phyloP scores from a whole-genome alignment of 192 early-diverging fungal genomes.

The Entophlyctis luteolus region DNA sequence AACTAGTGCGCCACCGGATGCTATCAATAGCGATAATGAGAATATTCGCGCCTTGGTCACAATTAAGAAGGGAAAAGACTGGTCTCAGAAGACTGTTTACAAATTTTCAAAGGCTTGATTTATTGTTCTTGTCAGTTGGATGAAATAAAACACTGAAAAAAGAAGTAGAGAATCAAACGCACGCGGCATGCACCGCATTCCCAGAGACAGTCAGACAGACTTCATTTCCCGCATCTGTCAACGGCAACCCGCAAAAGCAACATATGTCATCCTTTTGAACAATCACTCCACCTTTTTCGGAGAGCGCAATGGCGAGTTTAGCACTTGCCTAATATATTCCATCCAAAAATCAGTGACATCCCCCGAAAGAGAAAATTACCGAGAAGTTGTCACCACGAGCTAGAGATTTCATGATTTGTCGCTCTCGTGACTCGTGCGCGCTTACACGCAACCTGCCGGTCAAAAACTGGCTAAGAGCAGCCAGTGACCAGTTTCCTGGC shows the following conservation, averaged over 20 bases:
- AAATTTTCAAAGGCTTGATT: conserved; percentile 22
- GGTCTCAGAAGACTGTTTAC: conserved; percentile 36
- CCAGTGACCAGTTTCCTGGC: conserved; percentile 39
- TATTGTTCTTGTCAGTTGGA: conserved; percentile 4
- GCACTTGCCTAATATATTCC: neutral
- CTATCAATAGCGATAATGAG: conserved; percentile 36
- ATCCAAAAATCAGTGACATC: neutral
- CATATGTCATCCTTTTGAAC: neutral
- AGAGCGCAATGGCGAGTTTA: neutral
- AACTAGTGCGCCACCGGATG: conserved; percentile 42
- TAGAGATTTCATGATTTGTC: conserved; percentile 24
- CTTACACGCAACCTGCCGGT: conserved; percentile 1
- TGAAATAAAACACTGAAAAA: no score
- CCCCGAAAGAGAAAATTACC: neutral
- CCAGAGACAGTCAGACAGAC: neutral
- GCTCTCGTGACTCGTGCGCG: conserved; percentile 11
- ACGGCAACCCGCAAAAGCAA: neutral
- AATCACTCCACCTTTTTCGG: neutral
- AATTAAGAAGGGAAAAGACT: conserved; percentile 31
- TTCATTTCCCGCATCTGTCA: neutral
- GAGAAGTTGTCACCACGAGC: conserved; percentile 26
- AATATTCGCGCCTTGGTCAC: conserved; percentile 18
- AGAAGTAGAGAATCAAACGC: no score
- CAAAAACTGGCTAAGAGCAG: conserved; percentile 21
- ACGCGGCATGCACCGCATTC: no score